Conservation (phyloP, 1,139 yeast species). For the Blastobotrys apis region DNA sequence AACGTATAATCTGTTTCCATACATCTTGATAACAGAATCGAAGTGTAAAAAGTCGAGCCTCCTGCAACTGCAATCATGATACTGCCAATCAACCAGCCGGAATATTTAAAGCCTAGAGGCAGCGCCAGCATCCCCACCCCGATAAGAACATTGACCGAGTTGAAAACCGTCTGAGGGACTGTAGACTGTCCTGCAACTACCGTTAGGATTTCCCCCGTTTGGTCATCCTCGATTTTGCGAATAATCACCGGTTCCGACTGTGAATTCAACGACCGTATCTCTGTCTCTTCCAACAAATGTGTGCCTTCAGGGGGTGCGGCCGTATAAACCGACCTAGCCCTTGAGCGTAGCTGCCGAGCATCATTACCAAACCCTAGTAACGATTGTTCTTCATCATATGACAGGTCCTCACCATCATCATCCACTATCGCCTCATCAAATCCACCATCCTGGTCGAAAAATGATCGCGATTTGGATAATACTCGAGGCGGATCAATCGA, state of each 20-base stretch:
- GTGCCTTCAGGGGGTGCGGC: slow-evolving; percentile 23
- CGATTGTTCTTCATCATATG: neutral
- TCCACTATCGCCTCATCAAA: slow-evolving; percentile 24
- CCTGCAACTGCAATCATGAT: slow-evolving; percentile 55
- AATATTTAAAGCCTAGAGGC: slow-evolving; percentile 70
- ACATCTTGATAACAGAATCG: slow-evolving; percentile 57
- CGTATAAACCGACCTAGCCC: slow-evolving; percentile 10
- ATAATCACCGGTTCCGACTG: slow-evolving; percentile 54
- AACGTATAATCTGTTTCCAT: slow-evolving; percentile 72
- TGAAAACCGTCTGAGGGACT: slow-evolving; percentile 81
- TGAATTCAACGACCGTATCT: slow-evolving; percentile 28
- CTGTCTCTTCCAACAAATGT: slow-evolving; percentile 27
- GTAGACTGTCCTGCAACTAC: slow-evolving; percentile 82
- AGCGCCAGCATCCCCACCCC: slow-evolving; percentile 84
- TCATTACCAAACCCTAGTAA: neutral
- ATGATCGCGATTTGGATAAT: slow-evolving; percentile 44
- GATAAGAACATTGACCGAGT: slow-evolving; percentile 76
- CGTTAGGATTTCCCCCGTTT: slow-evolving; percentile 64
- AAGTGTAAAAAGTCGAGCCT: slow-evolving; percentile 60
- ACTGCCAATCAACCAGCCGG: slow-evolving; percentile 78
- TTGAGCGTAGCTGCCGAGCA: neutral
- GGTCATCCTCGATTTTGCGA: slow-evolving; percentile 63
- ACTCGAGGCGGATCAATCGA: slow-evolving; percentile 47
- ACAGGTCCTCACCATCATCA: slow-evolving; percentile 17
- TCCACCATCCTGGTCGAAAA: slow-evolving; percentile 36